Conservation (phyloP, 345 rosid species). For the Zanthoxylum bungeanum region DNA sequence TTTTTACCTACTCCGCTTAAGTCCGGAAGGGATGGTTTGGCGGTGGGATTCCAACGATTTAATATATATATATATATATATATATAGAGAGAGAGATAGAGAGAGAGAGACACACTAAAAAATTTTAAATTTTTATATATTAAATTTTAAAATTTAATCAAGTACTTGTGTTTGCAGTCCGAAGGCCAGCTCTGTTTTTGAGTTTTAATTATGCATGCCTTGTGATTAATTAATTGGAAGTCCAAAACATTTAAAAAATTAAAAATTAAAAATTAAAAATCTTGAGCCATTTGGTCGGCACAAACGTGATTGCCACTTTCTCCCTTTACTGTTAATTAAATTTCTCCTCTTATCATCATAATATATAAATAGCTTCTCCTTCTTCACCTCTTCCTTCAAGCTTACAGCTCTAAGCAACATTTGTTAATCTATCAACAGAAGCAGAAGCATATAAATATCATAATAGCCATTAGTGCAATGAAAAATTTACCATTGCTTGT, state of each 20-base stretch:
- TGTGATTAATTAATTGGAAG: not conserved
- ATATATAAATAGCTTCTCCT: not conserved
- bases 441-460: not conserved
- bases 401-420: not conserved
- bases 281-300: constrained; percentile 10
- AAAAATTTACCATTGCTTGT: not conserved
- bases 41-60: too few relatives aligned
- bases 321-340: not conserved
- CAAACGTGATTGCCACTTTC: constrained; percentile 6
- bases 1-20: too few relatives aligned
- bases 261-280: not conserved
- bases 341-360: not conserved
- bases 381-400: not conserved
- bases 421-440: not conserved
- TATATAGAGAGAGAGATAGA: too few relatives aligned
- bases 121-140: too few relatives aligned
- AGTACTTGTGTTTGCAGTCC: too few relatives aligned
- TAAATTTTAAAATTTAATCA: too few relatives aligned
- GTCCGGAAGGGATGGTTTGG: too few relatives aligned
- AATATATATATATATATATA: too few relatives aligned
- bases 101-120: too few relatives aligned
- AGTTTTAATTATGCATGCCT: not conserved
- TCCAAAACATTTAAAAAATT: not conserved
- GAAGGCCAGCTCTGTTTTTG: too few relatives aligned
- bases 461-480: not conserved